Evolutionary conservation across 1,284 basidiomycete species (phyloP).

Genomic region (Schizophyllum commune): DNA sequence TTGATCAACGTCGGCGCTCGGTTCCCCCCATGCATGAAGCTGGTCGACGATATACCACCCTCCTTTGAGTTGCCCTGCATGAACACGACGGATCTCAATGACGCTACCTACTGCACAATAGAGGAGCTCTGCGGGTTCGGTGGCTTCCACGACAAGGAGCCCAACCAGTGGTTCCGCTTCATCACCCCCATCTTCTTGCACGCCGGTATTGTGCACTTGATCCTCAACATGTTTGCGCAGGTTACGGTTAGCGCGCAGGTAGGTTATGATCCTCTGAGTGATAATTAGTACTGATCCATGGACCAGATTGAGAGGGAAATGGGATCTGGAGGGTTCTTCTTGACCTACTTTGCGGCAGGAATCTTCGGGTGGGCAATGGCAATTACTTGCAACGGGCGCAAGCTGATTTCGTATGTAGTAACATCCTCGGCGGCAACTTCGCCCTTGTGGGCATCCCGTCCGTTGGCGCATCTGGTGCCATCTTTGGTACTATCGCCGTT

Average conservation of each 20-base stretch:
- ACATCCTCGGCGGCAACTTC: slow-evolving; percentile 88
- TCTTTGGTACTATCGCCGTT: slow-evolving; percentile 85
- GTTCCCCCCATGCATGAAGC: slow-evolving; percentile 81
- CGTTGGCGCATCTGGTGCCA: slow-evolving; percentile 90
- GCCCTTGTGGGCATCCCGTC: slow-evolving; percentile 84
- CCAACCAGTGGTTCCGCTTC: slow-evolving; percentile 88
- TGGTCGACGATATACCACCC: slow-evolving; percentile 52
- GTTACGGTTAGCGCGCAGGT: slow-evolving; percentile 74
- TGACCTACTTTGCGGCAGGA: slow-evolving; percentile 84
- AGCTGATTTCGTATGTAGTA: slow-evolving; percentile 32
- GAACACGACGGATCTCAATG: slow-evolving; percentile 69
- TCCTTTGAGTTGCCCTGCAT: slow-evolving; percentile 60
- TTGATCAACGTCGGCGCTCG: slow-evolving; percentile 89
- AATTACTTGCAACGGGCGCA: no score
- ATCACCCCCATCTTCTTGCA: slow-evolving; percentile 87
- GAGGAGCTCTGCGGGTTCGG: slow-evolving; percentile 86
- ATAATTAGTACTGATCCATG: not conserved
- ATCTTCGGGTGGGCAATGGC: slow-evolving; percentile 66
- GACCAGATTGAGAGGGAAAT: slow-evolving; percentile 74
- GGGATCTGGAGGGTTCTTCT: slow-evolving; percentile 75
- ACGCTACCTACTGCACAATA: slow-evolving; percentile 58
- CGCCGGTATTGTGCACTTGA: slow-evolving; percentile 84
- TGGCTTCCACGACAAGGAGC: slow-evolving; percentile 60
- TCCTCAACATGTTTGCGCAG: slow-evolving; percentile 88
- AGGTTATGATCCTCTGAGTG: slow-evolving; percentile 8